Base-by-base conservation (phyloP, 768 basidiomycete species). In the Strobilomyces dryophilus region DNA sequence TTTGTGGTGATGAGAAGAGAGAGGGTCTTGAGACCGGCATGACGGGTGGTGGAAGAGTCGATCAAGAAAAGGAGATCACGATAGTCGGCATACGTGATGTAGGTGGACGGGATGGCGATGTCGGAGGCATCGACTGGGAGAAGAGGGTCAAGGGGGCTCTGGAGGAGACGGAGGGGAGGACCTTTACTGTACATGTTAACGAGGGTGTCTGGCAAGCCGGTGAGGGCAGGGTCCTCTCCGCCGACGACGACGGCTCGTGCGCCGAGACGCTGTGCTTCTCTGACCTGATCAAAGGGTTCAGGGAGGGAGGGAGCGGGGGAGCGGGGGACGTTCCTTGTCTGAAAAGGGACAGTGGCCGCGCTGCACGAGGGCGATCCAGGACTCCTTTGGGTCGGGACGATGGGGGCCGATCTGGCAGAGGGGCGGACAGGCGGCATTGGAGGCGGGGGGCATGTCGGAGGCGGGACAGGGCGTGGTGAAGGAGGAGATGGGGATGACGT, bases 121-220 rank as follows among this genome's bases (percentile, higher is more conserved):
- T 93, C 89, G 21, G 87, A 85, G 2, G 94, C 82, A 64, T 95
- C 93, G 63, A 82, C 93, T 91, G 66, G 27, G 42, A 24, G 24
- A 12, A 24, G 52, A 44, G 40, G 18, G 42, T 50, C 47, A 56
- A 52, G 46, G 54, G 3, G 32, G 1, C 24, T 56, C 42, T 41
- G 39, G 54, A 44, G 47, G 47, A 47, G 20, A 45, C 45, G 54
- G 68, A 75, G 49, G 45, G 89, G 37, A 31, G 45, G 58, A 94
- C 94, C 88, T 70, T 89, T 89, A 68, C 87, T 90, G 72, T 89
- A 97, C 91, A 97, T 95, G 61, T 89, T 92, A 48, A 94, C 79
- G 55, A 97, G 76, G 26, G 81, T 77, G 64, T 93, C 86, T 34
- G 92, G 81, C 57, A 79, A 79, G 8, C 84, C 89, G 34, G 76